Conservation (phyloP, 306 rosid genomes). For the Cucurbita moschata region DNA sequence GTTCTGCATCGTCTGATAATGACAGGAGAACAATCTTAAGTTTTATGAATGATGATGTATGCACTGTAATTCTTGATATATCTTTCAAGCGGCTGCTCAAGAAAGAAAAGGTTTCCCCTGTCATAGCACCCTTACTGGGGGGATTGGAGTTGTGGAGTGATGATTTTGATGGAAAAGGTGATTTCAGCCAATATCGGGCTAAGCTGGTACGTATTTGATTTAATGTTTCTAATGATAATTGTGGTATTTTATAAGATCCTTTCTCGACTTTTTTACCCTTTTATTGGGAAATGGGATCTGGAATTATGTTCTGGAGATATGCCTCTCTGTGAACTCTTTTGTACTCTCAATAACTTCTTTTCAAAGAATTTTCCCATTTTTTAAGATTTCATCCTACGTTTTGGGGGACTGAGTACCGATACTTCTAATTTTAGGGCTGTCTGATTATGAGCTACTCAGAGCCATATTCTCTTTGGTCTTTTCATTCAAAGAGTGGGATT, state of each 20-base stretch:
- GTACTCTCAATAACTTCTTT: no score
- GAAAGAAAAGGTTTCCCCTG: conserved; percentile 64
- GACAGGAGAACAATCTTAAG: conserved; percentile 37
- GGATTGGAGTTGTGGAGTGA: conserved; percentile 92
- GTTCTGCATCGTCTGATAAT: conserved; percentile 35
- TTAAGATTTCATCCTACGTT: background rate
- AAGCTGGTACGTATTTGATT: conserved; percentile 43
- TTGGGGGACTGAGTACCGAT: background rate
- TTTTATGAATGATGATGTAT: conserved; percentile 52
- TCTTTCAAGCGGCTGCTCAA: conserved; percentile 76
- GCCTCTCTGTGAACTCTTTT: background rate
- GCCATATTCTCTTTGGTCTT: background rate
- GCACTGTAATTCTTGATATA: conserved; percentile 55
- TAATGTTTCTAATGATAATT: background rate
- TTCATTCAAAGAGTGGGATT: background rate
- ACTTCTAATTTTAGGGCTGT: background rate
- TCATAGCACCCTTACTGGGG: conserved; percentile 40
- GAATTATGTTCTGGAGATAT: background rate
- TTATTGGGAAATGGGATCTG: background rate
- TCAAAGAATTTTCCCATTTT: background rate
- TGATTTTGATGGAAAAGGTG: conserved; percentile 70
- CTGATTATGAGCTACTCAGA: background rate
- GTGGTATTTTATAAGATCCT: background rate
- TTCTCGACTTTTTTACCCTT: background rate
- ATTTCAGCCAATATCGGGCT: conserved; percentile 77